Base-by-base conservation (phyloP, 805 yeast genomes). In the Kluyveromyces starmeri region DNA sequence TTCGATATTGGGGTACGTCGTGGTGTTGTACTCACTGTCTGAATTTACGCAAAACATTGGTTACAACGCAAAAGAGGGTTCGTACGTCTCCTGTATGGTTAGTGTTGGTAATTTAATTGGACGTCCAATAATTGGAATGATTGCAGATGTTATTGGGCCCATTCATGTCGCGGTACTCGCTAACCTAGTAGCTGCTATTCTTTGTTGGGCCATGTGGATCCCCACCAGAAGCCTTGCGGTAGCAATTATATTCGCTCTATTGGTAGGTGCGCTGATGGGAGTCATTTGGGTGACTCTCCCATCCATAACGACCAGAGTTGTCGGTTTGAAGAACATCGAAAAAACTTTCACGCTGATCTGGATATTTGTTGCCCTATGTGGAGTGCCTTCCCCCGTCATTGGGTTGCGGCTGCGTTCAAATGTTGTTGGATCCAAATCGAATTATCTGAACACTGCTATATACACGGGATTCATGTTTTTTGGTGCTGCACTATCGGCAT, bases 31-130 rank as follows among this genome's bases (percentile, higher is more conserved):
- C 51, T 68, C 73, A 21, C 54, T 78, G 44, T 73, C 77, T 6
- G 75, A 75, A 43, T 75, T 70, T 45, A 73, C 83, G 7, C 61
- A 67, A 3, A 68, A 78, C 2, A 45, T 78, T 37, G 85, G 85
- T 0, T 77, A 75, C 44, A 39, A 67, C 4, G 58, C 69, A 1
- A 46, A 61, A 14, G 73, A 77, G 40, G 80, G 79, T 2, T 67
- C 82, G 0, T 56, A 69, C 15, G 78, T 72, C 3, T 55, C 78
- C 1, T 75, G 81, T n/a, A 69, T 75, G 76, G 61, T 72, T 7
- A 69, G 75, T 28, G 67, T 73, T 7, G 83, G 83, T 1, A 67
- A 68, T 4, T 53, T 69, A 7, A 38, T 67, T 27, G 80, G 80
- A 3, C 60, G 84, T 44, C 83, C 85, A 2, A 5, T 52, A 0